Evolutionary conservation across 169 alveolate species (phyloP).

Genomic region (Plasmodium gallinaceum): DNA sequence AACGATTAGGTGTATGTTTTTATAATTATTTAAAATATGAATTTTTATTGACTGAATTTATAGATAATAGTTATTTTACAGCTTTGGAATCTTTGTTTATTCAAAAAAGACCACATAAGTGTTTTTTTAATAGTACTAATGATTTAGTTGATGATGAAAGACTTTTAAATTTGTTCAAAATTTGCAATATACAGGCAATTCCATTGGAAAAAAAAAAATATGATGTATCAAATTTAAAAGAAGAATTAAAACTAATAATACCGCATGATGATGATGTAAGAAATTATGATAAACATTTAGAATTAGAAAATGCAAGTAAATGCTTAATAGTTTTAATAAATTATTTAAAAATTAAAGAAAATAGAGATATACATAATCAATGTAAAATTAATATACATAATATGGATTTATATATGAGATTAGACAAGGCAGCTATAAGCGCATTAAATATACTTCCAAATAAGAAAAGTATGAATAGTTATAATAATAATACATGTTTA

Average conservation of each 20-base stretch:
- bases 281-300: slow-evolving; percentile 81
- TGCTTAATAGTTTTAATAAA: slow-evolving; percentile 80
- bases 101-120: slow-evolving; percentile 69
- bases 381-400: slow-evolving; percentile 79
- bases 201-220: slow-evolving; percentile 40
- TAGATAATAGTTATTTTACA: slow-evolving; percentile 73
- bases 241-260: slow-evolving; percentile 78
- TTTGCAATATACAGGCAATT: slow-evolving; percentile 51
- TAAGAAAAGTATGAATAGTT: slow-evolving; percentile 54
- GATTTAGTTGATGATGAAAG: slow-evolving; percentile 77
- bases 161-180: slow-evolving; percentile 62
- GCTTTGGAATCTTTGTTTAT: slow-evolving; percentile 70
- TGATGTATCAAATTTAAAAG: slow-evolving; percentile 79
- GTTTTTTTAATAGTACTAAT: slow-evolving; percentile 65
- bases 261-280: slow-evolving; percentile 80
- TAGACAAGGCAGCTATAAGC: slow-evolving; percentile 86
- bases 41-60: slow-evolving; percentile 75
- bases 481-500: slow-evolving; percentile 77
- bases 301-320: slow-evolving; percentile 79
- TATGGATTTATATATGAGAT: slow-evolving; percentile 81
- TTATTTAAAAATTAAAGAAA: slow-evolving; percentile 76
- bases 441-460: slow-evolving; percentile 84
- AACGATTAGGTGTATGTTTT: slow-evolving; percentile 70
- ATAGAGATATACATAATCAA: slow-evolving; percentile 77
- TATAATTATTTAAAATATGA: slow-evolving; percentile 70